Evolutionary conservation across 495 filamentous ascomycete genomes (phyloP).

Genomic region (Xylaria palmicola): DNA sequence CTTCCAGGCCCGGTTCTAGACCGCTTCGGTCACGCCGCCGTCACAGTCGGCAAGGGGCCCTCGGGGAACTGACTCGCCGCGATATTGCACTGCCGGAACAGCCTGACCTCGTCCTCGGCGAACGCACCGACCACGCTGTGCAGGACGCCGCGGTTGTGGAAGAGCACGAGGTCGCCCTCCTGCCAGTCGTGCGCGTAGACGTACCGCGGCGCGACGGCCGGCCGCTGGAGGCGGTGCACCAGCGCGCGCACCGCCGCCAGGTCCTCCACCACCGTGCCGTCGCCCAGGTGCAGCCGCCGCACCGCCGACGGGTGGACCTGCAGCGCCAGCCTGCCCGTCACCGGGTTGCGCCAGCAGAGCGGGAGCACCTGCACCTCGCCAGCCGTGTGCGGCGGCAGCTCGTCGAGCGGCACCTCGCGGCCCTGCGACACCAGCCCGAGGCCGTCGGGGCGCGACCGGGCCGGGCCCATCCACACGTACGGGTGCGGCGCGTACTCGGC

Average conservation of each 20-base stretch:
- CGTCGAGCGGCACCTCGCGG: slow-evolving; percentile 52
- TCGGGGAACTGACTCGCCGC: slow-evolving; percentile 56
- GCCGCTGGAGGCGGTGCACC: slow-evolving; percentile 66
- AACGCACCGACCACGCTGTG: slow-evolving; percentile 75
- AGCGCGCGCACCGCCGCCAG: slow-evolving; percentile 63
- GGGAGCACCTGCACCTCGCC: slow-evolving; percentile 66
- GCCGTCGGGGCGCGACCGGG: slow-evolving; percentile 62
- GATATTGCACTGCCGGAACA: slow-evolving; percentile 77
- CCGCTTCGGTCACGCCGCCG: not conserved
- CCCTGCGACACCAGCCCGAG: slow-evolving; percentile 64
- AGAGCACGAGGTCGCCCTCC: slow-evolving; percentile 69
- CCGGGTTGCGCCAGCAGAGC: slow-evolving; percentile 71
- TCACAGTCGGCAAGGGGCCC: slow-evolving; percentile 35
- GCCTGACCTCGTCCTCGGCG: slow-evolving; percentile 63
- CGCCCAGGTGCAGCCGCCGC: slow-evolving; percentile 59
- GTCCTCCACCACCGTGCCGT: slow-evolving; percentile 65
- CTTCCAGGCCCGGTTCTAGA: not conserved
- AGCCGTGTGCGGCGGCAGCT: slow-evolving; percentile 63
- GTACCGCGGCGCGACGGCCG: slow-evolving; percentile 62
- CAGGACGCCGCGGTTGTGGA: slow-evolving; percentile 69
- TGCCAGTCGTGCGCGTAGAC: slow-evolving; percentile 76
- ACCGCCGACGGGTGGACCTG: slow-evolving; percentile 70
- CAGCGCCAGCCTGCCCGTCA: slow-evolving; percentile 63
- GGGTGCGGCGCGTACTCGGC: slow-evolving; percentile 75
- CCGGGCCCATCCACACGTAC: slow-evolving; percentile 73